Evolutionary conservation across 2,329 filamentous ascomycete genomes (phyloP).

Genomic region (Camptophora hylomeconis): DNA sequence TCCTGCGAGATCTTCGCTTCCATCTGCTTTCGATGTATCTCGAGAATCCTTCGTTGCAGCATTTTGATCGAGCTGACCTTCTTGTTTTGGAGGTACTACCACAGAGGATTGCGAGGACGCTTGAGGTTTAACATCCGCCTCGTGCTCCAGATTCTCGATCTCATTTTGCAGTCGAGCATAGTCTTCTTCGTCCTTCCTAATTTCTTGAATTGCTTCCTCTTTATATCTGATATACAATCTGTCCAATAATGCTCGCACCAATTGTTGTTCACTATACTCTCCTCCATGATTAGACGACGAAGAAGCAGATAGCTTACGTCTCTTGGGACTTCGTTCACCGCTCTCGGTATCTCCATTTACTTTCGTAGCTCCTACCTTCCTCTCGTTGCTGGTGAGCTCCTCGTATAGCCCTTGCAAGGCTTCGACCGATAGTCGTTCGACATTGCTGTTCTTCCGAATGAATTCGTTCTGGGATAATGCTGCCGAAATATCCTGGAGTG

Average conservation of each 20-base stretch:
- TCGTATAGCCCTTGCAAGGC: constrained; percentile 69
- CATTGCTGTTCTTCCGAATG: constrained; percentile 56
- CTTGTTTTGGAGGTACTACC: no score
- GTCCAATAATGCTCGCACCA: constrained; percentile 41
- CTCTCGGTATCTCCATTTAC: constrained; percentile 22
- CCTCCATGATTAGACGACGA: constrained; percentile 49
- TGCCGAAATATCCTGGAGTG: constrained; percentile 61
- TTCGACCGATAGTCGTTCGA: constrained; percentile 68
- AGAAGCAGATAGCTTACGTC: constrained; percentile 60
- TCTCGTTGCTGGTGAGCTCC: constrained; percentile 60
- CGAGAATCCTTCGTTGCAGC: no score
- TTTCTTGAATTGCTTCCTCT: constrained; percentile 53
- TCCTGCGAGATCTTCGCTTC: no score
- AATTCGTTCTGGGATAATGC: constrained; percentile 60
- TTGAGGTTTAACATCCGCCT: constrained; percentile 28
- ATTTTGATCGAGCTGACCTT: no score
- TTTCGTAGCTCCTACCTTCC: constrained; percentile 20
- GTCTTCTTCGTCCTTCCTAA: constrained; percentile 59
- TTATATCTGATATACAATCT: constrained; percentile 65
- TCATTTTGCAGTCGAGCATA: constrained; percentile 54
- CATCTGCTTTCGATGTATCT: no score
- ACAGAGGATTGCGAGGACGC: constrained; percentile 9
- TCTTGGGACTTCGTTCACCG: constrained; percentile 41
- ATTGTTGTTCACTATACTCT: constrained; percentile 35
- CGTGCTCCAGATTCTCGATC: constrained; percentile 52